These are phyloP conservation scores for rapeseed (Brassica napus) DNA, from an alignment of 345 rosid genomes.

Conservation along the genomic window Da-Ae NC_063438.1:13923501-13924000, in stretches of 20 bases:
- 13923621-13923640: slow-evolving; percentile 10
- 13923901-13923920: too few species aligned
- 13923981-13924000: too few species aligned
- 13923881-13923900: too few species aligned
- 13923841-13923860: not conserved
- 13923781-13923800: slow-evolving; percentile 7
- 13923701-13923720: too few species aligned
- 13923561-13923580: not conserved
- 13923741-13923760: slow-evolving; percentile 36
- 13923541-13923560: slow-evolving; percentile 19
- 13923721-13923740: slow-evolving; percentile 18
- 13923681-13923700: slow-evolving; percentile 1
- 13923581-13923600: not conserved
- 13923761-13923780: slow-evolving; percentile 35
- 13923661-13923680: not conserved
- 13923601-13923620: slow-evolving; percentile 7
- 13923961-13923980: too few species aligned
- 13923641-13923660: not conserved
- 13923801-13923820: not conserved
- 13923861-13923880: not conserved
- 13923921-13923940: not conserved
- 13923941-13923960: not conserved
- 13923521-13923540: not conserved
- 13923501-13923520: slow-evolving; percentile 38
- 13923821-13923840: not conserved